Conservation (phyloP, 192 early-diverging fungal genomes). For the Coemansia erecta region DNA sequence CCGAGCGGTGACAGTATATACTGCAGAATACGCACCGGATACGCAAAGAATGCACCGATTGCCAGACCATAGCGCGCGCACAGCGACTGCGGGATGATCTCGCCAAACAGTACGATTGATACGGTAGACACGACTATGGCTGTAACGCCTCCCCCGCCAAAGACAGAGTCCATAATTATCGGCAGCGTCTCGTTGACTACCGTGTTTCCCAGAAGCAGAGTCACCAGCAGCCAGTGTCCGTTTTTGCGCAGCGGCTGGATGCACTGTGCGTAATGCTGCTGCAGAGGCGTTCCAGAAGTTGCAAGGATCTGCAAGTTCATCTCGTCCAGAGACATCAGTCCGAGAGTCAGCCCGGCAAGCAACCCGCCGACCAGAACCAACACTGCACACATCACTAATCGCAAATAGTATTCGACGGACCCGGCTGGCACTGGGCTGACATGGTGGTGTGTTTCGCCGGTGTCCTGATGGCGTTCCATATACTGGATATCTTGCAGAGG, state of each 20-base stretch:
- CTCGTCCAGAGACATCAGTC: slow-evolving; percentile 83
- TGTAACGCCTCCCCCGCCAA: slow-evolving; percentile 72
- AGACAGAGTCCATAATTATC: slow-evolving; percentile 76
- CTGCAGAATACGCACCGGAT: slow-evolving; percentile 64
- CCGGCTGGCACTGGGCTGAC: neutral
- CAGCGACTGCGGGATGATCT: slow-evolving; percentile 92
- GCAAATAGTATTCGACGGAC: slow-evolving; percentile 48
- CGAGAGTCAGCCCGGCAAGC: slow-evolving; percentile 70
- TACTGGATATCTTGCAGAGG: neutral
- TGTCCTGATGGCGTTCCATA: neutral
- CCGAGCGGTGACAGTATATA: slow-evolving; percentile 65
- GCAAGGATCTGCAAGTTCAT: slow-evolving; percentile 79
- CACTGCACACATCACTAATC: slow-evolving; percentile 53
- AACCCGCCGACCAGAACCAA: slow-evolving; percentile 80
- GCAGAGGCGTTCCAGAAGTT: slow-evolving; percentile 65
- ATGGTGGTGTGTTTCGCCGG: neutral
- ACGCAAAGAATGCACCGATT: slow-evolving; percentile 87
- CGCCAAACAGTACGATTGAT: slow-evolving; percentile 91
- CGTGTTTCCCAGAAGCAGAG: slow-evolving; percentile 88
- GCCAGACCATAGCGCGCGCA: slow-evolving; percentile 85
- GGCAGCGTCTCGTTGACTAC: slow-evolving; percentile 94
- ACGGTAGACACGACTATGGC: slow-evolving; percentile 87
- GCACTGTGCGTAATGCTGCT: slow-evolving; percentile 71
- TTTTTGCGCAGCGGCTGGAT: slow-evolving; percentile 87
- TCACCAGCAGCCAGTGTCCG: slow-evolving; percentile 92